These are phyloP conservation scores for Vanrija pseudolonga DNA, from an alignment of 1,284 basidiomycete genomes.

Conservation along the genomic window DNA sequence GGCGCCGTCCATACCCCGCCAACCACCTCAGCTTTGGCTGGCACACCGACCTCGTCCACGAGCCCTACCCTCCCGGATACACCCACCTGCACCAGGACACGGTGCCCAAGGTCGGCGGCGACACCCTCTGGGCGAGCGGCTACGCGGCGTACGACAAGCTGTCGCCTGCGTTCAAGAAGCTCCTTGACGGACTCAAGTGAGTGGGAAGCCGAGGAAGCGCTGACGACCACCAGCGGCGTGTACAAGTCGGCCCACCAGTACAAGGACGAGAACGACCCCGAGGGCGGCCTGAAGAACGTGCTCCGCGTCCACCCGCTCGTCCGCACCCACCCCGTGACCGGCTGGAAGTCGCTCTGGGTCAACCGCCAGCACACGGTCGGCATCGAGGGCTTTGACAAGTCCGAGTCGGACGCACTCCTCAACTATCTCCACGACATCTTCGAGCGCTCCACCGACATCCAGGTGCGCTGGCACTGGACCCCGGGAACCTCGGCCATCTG, in stretches of 20 bases:
- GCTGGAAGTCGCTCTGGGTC: slow-evolving; percentile 46
- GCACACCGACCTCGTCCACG: slow-evolving; percentile 65
- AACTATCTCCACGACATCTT: slow-evolving; percentile 35
- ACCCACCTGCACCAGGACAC: slow-evolving; percentile 52
- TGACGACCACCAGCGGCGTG: slow-evolving; percentile 7
- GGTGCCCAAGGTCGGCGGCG: slow-evolving; percentile 49
- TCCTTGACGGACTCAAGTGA: slow-evolving; percentile 23
- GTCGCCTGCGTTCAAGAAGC: slow-evolving; percentile 22
- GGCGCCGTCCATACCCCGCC: slow-evolving; percentile 19
- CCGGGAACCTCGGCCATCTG: slow-evolving; percentile 40
- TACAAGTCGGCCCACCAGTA: slow-evolving; percentile 34
- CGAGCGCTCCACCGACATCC: slow-evolving; percentile 41
- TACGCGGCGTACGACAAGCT: slow-evolving; percentile 48
- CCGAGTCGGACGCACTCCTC: slow-evolving; percentile 28
- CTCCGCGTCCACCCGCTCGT: slow-evolving; percentile 45
- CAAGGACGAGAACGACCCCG: slow-evolving; percentile 22
- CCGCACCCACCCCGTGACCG: slow-evolving; percentile 28
- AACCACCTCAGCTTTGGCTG: slow-evolving; percentile 56
- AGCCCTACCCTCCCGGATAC: slow-evolving; percentile 64
- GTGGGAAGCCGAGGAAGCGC: no score
- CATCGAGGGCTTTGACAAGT: slow-evolving; percentile 28
- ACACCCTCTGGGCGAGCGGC: slow-evolving; percentile 49
- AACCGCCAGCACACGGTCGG: slow-evolving; percentile 52
- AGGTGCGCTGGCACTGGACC: slow-evolving; percentile 44
- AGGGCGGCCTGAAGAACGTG: slow-evolving; percentile 57